phyloP scores from a whole-genome alignment of 495 filamentous ascomycete species.

The Penicillium bovifimosum region DNA sequence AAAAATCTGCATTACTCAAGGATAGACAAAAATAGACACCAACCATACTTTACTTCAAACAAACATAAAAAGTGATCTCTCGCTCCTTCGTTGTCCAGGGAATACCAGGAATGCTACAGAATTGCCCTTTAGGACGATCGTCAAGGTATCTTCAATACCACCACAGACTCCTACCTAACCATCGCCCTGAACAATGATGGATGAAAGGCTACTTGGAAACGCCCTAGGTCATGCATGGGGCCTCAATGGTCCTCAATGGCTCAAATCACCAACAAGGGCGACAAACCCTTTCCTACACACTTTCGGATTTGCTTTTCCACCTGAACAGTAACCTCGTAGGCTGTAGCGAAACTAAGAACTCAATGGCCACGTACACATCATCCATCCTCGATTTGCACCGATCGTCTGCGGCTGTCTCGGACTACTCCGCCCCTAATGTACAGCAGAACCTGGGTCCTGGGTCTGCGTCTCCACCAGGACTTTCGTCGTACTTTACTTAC shows the following conservation, averaged over 20 bases:
- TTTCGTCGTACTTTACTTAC: neutral
- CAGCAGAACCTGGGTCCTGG: neutral
- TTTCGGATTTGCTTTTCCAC: neutral
- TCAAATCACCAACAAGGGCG: neutral
- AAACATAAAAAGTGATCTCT: neutral
- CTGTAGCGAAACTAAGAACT: too few relatives aligned
- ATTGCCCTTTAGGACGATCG: neutral
- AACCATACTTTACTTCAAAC: neutral
- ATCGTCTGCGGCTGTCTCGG: neutral
- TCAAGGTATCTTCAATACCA: conserved; percentile 1
- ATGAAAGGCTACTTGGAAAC: neutral
- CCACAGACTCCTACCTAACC: neutral
- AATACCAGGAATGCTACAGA: neutral
- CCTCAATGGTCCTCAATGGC: neutral
- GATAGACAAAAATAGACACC: conserved; percentile 10
- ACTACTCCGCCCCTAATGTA: neutral
- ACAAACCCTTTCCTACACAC: neutral
- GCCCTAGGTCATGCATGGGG: neutral
- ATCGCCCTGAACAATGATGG: neutral
- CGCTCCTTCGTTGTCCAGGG: neutral
- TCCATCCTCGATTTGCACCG: neutral
- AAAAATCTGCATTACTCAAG: conserved; percentile 2
- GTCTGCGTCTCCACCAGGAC: neutral
- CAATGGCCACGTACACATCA: neutral
- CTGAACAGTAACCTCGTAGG: too few relatives aligned